Evolutionary conservation across 352 stramenopile genomes (phyloP).

Genomic region (Aphanomyces stellatus): DNA sequence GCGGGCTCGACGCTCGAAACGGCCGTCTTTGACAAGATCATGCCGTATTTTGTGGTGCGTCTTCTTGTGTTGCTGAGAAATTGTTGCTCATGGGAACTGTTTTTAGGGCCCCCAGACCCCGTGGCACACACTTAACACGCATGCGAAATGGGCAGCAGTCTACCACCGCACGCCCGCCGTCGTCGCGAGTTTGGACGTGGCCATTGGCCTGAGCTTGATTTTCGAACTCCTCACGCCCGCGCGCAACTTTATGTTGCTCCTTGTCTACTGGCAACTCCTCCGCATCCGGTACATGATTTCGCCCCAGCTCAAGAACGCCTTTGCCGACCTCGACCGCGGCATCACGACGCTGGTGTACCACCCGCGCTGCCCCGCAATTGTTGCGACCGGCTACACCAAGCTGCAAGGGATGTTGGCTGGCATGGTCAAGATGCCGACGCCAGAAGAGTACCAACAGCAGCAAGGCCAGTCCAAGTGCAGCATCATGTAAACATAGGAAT

Average conservation of each 20-base stretch:
- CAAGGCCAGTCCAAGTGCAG: slow-evolving; percentile 7
- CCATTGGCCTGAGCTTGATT: slow-evolving; percentile 67
- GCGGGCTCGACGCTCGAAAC: slow-evolving; percentile 38
- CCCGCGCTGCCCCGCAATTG: slow-evolving; percentile 50
- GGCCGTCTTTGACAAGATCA: slow-evolving; percentile 47
- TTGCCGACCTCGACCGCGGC: slow-evolving; percentile 53
- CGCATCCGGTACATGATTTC: slow-evolving; percentile 89
- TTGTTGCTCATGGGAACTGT: no score
- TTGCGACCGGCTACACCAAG: slow-evolving; percentile 54
- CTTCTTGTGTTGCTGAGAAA: background rate
- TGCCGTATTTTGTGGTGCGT: slow-evolving; percentile 36
- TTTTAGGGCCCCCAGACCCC: slow-evolving; percentile 20
- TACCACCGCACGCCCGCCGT: slow-evolving; percentile 76
- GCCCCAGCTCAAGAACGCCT: slow-evolving; percentile 73
- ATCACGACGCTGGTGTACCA: slow-evolving; percentile 54
- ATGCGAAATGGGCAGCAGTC: slow-evolving; percentile 70
- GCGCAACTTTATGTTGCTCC: slow-evolving; percentile 77
- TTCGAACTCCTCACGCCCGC: slow-evolving; percentile 77
- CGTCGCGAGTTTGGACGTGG: slow-evolving; percentile 69
- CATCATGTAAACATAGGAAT: slow-evolving; percentile 13
- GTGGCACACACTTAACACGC: slow-evolving; percentile 42
- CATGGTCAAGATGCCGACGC: slow-evolving; percentile 30
- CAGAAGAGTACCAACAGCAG: slow-evolving; percentile 1
- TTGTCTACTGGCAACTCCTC: slow-evolving; percentile 87
- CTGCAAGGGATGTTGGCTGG: slow-evolving; percentile 54